These are phyloP conservation scores for Articulospora tetracladia DNA, from an alignment of 495 filamentous ascomycete genomes.

Conservation along the genomic window DNA sequence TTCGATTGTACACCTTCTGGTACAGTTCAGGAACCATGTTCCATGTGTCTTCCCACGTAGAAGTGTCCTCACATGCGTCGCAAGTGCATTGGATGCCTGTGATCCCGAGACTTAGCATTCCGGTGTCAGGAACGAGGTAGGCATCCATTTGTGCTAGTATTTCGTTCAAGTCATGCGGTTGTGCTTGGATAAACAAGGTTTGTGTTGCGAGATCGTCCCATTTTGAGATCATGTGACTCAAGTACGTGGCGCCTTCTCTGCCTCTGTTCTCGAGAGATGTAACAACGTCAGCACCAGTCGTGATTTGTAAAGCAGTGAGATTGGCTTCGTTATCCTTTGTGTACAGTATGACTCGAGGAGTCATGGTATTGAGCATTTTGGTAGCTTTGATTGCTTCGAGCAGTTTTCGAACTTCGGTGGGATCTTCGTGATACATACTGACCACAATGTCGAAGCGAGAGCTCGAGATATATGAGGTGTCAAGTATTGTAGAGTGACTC, in stretches of 20 bases:
- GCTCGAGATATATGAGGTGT: conserved; percentile 2
- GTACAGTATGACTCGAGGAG: conserved; percentile 32
- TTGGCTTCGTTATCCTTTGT: conserved; percentile 30
- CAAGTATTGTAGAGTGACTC: neutral
- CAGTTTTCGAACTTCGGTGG: conserved; percentile 20
- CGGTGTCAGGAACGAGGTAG: conserved; percentile 35
- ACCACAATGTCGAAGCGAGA: conserved; percentile 36
- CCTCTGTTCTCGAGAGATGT: conserved; percentile 33
- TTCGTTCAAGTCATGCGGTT: conserved; percentile 33
- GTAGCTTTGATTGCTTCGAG: conserved; percentile 22
- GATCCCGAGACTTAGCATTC: conserved; percentile 38
- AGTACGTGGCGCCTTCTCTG: conserved; percentile 43
- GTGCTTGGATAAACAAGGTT: conserved; percentile 43
- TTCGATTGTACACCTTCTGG: conserved; percentile 18
- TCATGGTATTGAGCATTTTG: conserved; percentile 7
- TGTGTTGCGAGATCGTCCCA: conserved; percentile 41
- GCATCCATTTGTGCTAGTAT: conserved; percentile 33
- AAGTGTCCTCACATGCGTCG: conserved; percentile 32
- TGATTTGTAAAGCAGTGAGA: conserved; percentile 17
- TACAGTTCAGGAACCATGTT: conserved; percentile 29
- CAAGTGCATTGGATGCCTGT: conserved; percentile 30
- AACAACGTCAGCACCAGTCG: conserved; percentile 29
- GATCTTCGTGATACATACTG: conserved; percentile 34
- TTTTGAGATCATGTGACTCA: conserved; percentile 36
- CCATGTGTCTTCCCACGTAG: conserved; percentile 29